Evolutionary conservation across 2,329 filamentous ascomycete genomes (phyloP).

Genomic region (Colletotrichum sp.): DNA sequence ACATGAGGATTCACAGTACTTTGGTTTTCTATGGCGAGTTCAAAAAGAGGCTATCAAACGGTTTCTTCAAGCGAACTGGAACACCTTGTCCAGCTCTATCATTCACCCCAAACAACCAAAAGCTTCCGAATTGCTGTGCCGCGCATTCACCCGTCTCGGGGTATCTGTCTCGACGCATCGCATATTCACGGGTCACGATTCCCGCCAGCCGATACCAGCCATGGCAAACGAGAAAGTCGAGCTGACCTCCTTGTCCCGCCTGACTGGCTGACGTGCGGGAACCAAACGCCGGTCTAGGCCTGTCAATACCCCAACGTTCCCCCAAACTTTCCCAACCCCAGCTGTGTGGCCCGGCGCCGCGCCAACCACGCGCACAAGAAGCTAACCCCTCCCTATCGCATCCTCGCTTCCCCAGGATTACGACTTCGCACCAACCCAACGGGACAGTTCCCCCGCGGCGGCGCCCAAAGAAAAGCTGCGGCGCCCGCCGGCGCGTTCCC

Average conservation of each 20-base stretch:
- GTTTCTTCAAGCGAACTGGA: not conserved
- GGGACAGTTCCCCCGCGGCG: slow-evolving; percentile 4
- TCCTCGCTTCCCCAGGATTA: slow-evolving; percentile 16
- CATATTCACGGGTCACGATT: not conserved
- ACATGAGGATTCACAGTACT: not conserved
- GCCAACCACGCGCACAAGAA: slow-evolving; percentile 3
- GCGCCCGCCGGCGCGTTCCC: slow-evolving; percentile 12
- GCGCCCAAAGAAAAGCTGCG: not conserved
- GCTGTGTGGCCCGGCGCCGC: not conserved
- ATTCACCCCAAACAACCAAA: not conserved
- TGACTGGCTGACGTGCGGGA: slow-evolving; percentile 13
- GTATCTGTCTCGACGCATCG: not conserved
- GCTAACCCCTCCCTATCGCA: not conserved
- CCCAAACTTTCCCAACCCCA: slow-evolving; percentile 11
- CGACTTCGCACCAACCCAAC: slow-evolving; percentile 11
- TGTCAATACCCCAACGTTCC: slow-evolving; percentile 17
- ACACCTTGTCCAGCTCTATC: not conserved
- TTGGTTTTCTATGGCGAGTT: not conserved
- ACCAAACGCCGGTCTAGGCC: not conserved
- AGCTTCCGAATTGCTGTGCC: not conserved
- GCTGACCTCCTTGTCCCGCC: not conserved
- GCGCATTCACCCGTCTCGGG: not conserved
- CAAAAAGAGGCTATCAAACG: not conserved
- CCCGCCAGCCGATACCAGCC: not conserved
- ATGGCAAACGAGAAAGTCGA: not conserved